Percentiles rank a stretch among this genome's conserved stretches.
These are phyloP conservation scores for Suillus placidus DNA, from an alignment of 768 basidiomycete species.

Conservation along the genomic window DNA sequence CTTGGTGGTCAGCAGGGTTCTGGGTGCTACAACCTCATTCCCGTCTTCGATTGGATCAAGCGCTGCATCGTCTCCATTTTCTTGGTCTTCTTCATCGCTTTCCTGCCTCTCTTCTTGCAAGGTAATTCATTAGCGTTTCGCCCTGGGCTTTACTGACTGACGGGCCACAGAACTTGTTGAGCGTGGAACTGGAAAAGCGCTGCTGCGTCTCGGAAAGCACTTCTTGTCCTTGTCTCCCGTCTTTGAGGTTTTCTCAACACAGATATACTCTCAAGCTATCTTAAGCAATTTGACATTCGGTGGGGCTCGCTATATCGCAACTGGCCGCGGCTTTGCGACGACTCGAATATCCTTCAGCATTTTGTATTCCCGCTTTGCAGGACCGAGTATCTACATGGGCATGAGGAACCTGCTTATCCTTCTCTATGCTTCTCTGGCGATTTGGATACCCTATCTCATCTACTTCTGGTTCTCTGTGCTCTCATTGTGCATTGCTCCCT, in stretches of 20 bases:
- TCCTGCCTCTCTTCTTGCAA: slow-evolving; percentile 95
- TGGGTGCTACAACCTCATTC: slow-evolving; percentile 89
- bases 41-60: slow-evolving; percentile 98
- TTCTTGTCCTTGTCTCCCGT: slow-evolving; percentile 96
- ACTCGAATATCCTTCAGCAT: slow-evolving; percentile 95
- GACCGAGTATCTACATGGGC: slow-evolving; percentile 99
- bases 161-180: slow-evolving; percentile 80
- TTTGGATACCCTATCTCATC: slow-evolving; percentile 94
- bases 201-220: slow-evolving; percentile 94
- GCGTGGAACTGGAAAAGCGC: slow-evolving; percentile 91
- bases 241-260: slow-evolving; percentile 98
- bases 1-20: slow-evolving; percentile 79
- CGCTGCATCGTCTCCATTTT: slow-evolving; percentile 97
- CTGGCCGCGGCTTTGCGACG: slow-evolving; percentile 98
- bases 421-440: slow-evolving; percentile 86
- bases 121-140: slow-evolving; percentile 51
- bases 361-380: slow-evolving; percentile 97
- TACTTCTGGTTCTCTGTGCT: slow-evolving; percentile 99
- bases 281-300: slow-evolving; percentile 96
- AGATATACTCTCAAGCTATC: slow-evolving; percentile 97
- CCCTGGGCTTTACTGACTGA: slow-evolving; percentile 9
- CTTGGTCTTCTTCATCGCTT: slow-evolving; percentile 98
- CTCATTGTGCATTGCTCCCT: slow-evolving; percentile 94
- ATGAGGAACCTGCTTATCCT: slow-evolving; percentile 91
- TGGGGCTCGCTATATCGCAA: slow-evolving; percentile 98